Percentiles rank a stretch among this genome's conserved stretches.
These are phyloP conservation scores for Coemansia sp. DNA, from an alignment of 192 early-diverging fungal species.

Conservation along the genomic window DNA sequence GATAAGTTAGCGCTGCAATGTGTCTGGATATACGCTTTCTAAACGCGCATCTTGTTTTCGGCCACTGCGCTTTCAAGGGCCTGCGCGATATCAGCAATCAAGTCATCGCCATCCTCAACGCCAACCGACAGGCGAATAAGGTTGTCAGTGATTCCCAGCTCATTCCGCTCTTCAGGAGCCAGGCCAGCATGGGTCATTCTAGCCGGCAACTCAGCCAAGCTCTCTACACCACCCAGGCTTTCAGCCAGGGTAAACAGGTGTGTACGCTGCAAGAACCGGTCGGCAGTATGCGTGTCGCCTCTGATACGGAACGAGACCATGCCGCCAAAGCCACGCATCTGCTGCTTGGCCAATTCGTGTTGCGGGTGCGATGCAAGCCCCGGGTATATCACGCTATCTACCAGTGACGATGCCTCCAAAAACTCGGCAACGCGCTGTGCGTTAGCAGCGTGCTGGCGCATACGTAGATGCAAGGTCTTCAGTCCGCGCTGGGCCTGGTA, in stretches of 20 bases:
- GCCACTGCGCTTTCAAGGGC: conserved; percentile 61
- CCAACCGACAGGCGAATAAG: conserved; percentile 92
- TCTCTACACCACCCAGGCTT: conserved; percentile 93
- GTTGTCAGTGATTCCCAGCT: conserved; percentile 88
- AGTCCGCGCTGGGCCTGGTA: conserved; percentile 92
- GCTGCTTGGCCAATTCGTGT: conserved; percentile 84
- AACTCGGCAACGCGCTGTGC: conserved; percentile 80
- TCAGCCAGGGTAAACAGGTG: conserved; percentile 93
- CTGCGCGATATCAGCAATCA: conserved; percentile 71
- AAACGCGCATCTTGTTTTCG: conserved; percentile 25
- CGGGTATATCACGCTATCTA: conserved; percentile 90
- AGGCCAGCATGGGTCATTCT: conserved; percentile 96
- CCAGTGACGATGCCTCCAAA: conserved; percentile 66
- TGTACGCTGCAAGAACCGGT: conserved; percentile 77
- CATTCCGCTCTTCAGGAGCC: conserved; percentile 76
- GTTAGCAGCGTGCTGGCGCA: conserved; percentile 85
- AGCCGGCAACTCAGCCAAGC: conserved; percentile 87
- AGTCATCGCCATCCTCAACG: conserved; percentile 86
- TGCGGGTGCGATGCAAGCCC: conserved; percentile 88
- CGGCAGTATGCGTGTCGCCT: conserved; percentile 74
- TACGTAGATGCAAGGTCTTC: conserved; percentile 94
- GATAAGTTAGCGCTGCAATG: too few species aligned
- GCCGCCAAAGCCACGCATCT: conserved; percentile 91
- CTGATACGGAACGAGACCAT: conserved; percentile 95
- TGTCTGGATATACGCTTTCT: neutral